phyloP scores from a whole-genome alignment of 768 basidiomycete species.

The Gloeophyllum trabeum region DNA sequence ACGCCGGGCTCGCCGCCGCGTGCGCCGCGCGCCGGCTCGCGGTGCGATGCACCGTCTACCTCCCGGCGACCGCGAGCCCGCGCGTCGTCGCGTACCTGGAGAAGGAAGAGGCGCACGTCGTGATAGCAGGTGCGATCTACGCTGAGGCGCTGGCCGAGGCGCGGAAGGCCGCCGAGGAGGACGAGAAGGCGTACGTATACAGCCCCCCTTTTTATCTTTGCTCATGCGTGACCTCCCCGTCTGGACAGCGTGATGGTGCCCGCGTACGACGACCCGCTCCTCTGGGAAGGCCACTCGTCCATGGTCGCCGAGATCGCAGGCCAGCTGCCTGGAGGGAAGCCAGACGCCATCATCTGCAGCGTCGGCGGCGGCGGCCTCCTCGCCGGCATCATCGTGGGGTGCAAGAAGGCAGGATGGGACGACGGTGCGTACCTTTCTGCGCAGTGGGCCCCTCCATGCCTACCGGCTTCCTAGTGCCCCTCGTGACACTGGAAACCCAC shows the following conservation, averaged over 20 bases:
- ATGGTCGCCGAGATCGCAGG: constrained; percentile 52
- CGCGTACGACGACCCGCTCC: constrained; percentile 53
- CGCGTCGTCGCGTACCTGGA: constrained; percentile 38
- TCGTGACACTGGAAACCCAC: constrained; percentile 58
- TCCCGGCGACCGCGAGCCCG: constrained; percentile 42
- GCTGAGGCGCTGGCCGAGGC: constrained; percentile 45
- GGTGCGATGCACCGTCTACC: constrained; percentile 54
- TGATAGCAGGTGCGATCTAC: constrained; percentile 48
- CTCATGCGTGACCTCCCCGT: no score
- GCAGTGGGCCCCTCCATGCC: neutral
- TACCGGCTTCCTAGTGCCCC: constrained; percentile 32
- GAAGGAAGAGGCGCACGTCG: constrained; percentile 43
- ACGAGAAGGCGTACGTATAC: no score
- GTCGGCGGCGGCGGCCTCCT: constrained; percentile 69
- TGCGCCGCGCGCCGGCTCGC: constrained; percentile 43
- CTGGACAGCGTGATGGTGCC: constrained; percentile 62
- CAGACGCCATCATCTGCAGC: constrained; percentile 67
- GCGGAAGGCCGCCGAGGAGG: constrained; percentile 27
- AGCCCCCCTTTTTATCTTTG: no score
- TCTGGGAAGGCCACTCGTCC: constrained; percentile 75
- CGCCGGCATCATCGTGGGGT: constrained; percentile 63
- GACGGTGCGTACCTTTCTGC: constrained; percentile 32
- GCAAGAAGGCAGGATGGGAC: constrained; percentile 52
- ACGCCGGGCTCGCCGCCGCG: constrained; percentile 68
- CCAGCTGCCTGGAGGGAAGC: constrained; percentile 32